Base-by-base conservation (phyloP, 257 asterid species). In the Cruciata laevipes region DNA sequence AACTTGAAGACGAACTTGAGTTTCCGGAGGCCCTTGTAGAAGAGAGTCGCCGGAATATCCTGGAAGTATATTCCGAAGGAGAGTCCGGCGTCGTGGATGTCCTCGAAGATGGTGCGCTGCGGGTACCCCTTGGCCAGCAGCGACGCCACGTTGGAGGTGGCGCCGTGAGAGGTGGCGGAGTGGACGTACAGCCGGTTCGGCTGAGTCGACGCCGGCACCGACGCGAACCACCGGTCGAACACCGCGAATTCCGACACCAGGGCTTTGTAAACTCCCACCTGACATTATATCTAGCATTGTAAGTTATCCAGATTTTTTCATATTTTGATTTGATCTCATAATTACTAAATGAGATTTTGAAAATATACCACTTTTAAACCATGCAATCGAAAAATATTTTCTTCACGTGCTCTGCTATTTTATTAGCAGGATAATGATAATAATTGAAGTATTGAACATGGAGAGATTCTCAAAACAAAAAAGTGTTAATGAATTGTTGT, bases 111-210 rank as follows among this genome's bases (percentile, higher is more conserved):
- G 47, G 98, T 92, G 55, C 92, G 89, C 24, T 92, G 97, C 0
- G 96, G 95, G 76, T 75, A 89, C 27, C 97, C 98, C 69, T 79
- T 74, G 16, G 76, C 82, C 3, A 92, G 83, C 33, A 75, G 74
- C 3, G 83, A 61, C 0, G 87, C 83, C 0, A 68, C 65, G 69
- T 92, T 92, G 3, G 96, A 86, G 70, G 91, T 86, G 83, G 98
- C 96, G 30, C 98, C 98, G 56, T 87, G 91, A 71, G 97, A 92
- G 17, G 98, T 92, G 68, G 71, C 98, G 16, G 96, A 92, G 84
- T 92, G 96, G 76, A 92, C 90, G 72, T 83, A 92, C 27, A 92
- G 88, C 4, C 96, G 87, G 74, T 92, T 92, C 7, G 97, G 98
- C 30, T 92, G 97, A 0, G 98, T 92, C 0, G 98, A 89, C 0